Base-by-base conservation (phyloP, 768 basidiomycete species). In the Amylocystis lapponica region DNA sequence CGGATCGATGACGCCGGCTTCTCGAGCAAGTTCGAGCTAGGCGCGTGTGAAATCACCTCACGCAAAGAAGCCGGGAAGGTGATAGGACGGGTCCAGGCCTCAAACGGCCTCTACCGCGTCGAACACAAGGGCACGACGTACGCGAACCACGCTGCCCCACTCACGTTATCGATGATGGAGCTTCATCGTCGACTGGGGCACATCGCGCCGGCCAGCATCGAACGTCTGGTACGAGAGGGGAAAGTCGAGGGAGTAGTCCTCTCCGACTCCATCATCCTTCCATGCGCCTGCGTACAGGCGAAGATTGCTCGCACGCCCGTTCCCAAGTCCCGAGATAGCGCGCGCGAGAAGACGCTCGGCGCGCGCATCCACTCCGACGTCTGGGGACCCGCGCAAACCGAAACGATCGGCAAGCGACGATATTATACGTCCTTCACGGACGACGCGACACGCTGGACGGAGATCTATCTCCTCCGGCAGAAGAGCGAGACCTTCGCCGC, bases 351-450 rank as follows among this genome's bases (percentile, higher is more conserved):
- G 4, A 30, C 16, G 30, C 45, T 21, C 26, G 40, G 25, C 10
- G 39, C 41, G 23, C 22, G 41, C 19, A 37, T 29, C 9, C 27
- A 36, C 9, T 48, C 46, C 1, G 55, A 61, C 21, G 20, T 56
- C 0, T 58, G 53, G 41, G 50, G 60, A 5, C 50, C 49, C 2
- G 43, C 55, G 32, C 30, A 42, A 11, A 51, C 37, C 0, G n/a
- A 27, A 1, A 49, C 52, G 0, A 19, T 41, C 27, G 29, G 37
- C 0, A 54, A 59, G 0, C 45, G 44, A 4, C 16, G 23, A 3
- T 63, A 61, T 21, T 49, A 51, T 29, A 27, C 48, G 2, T 53
- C 51, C 13, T 60, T 48, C 22, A 53, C 55, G 3, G 55, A 60
- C 32, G 49, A 43, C 29, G 20, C 50, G 10, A 51, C 48, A 9